A percentile compares a stretch with the other conserved stretches of the same genome.
phyloP scores from a whole-genome alignment of 208 protist genomes.

The Vickermania ingenoplastis region DNA sequence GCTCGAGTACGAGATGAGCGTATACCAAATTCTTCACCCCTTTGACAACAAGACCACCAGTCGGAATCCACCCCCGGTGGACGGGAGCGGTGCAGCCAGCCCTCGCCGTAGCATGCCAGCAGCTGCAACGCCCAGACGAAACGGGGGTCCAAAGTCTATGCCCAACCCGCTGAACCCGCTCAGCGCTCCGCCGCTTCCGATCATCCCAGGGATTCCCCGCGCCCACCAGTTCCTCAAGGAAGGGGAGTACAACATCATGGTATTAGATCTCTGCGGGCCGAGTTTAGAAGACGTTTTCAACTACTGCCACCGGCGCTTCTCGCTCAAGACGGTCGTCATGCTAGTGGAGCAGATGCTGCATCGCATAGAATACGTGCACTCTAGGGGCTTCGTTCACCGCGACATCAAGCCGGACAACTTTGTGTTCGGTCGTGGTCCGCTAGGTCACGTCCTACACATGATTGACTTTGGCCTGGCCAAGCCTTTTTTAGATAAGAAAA shows the following conservation, averaged over 20 bases:
- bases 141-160: background rate
- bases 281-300: slow-evolving; percentile 87
- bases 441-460: slow-evolving; percentile 81
- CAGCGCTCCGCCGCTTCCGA: background rate
- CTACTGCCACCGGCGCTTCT: slow-evolving; percentile 91
- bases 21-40: slow-evolving; percentile 72
- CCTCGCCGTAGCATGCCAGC: no score
- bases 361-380: slow-evolving; percentile 80
- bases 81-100: slow-evolving; percentile 11
- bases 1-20: slow-evolving; percentile 94
- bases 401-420: slow-evolving; percentile 91
- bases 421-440: slow-evolving; percentile 49
- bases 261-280: slow-evolving; percentile 87
- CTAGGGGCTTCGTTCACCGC: slow-evolving; percentile 73
- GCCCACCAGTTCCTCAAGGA: slow-evolving; percentile 95
- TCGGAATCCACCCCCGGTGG: no score
- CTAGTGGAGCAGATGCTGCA: slow-evolving; percentile 97
- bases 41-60: no score
- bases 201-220: slow-evolving; percentile 87
- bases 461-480: slow-evolving; percentile 99
- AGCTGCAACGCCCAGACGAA: no score
- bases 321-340: slow-evolving; percentile 99
- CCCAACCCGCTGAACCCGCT: background rate
- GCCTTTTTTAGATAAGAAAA: slow-evolving; percentile 93
- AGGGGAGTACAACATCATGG: slow-evolving; percentile 96